A percentile compares a stretch with the other conserved stretches of the same genome.
Conservation (phyloP, 2,329 filamentous ascomycete genomes). For the Atkinsonella hypoxylon region DNA sequence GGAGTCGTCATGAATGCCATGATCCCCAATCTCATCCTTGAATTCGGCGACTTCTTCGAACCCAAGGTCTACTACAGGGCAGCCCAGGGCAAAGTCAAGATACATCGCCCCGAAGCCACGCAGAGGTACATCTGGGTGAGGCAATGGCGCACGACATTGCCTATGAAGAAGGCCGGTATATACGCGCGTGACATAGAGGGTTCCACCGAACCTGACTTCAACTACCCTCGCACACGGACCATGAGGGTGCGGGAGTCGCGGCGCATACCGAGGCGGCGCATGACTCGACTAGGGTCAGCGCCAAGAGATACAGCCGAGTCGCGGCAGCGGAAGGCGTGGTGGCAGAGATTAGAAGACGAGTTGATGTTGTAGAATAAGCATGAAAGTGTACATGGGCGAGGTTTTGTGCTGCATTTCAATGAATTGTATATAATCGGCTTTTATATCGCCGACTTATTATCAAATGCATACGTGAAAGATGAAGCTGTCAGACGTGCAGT, state of each 20-base stretch:
- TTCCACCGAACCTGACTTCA: conserved; percentile 10
- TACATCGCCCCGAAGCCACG: conserved; percentile 13
- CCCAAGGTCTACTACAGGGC: conserved; percentile 20
- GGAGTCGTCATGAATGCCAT: conserved; percentile 10
- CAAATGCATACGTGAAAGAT: background rate
- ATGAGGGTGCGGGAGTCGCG: conserved; percentile 15
- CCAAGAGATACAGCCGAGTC: conserved; percentile 11
- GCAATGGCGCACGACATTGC: conserved; percentile 15
- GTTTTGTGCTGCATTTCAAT: background rate
- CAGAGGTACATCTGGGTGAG: conserved; percentile 13
- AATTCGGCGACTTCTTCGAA: conserved; percentile 23
- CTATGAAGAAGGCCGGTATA: conserved; percentile 13
- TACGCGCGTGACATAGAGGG: conserved; percentile 8
- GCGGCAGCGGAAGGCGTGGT: conserved; percentile 13
- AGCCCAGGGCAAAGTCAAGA: conserved; percentile 17
- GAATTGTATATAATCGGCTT: background rate
- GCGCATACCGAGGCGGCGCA: conserved; percentile 14
- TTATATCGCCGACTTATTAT: background rate
- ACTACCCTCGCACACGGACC: conserved; percentile 13
- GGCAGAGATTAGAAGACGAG: conserved; percentile 18
- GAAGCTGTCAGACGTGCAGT: background rate
- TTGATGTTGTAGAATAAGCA: conserved; percentile 15
- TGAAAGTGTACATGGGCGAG: background rate
- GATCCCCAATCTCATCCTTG: conserved; percentile 21
- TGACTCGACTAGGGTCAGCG: conserved; percentile 9